Conservation (phyloP, 768 basidiomycete genomes). For the Boletus sensibilis region DNA sequence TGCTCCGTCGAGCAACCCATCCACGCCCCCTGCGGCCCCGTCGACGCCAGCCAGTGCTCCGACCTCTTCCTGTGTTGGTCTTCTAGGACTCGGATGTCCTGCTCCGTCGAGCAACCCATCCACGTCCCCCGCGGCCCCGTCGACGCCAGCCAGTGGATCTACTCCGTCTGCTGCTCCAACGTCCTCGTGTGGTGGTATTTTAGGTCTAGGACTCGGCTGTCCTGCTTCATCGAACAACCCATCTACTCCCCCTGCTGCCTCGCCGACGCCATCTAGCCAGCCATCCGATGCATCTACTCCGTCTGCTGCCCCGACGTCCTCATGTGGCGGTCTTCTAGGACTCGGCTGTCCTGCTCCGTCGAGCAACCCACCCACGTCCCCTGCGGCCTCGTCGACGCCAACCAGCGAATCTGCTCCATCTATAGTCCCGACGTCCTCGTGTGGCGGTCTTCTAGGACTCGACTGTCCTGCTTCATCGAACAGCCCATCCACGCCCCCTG, state of each 20-base stretch:
- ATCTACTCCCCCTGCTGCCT: neutral
- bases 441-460: conserved; percentile 1
- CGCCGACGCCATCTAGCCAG: neutral
- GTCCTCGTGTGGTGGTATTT: conserved; percentile 4
- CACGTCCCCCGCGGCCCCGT: neutral
- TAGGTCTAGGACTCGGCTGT: neutral
- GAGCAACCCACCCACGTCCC: neutral
- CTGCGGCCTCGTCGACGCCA: neutral
- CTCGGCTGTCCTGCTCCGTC: neutral
- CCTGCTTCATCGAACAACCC: neutral
- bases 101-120: neutral
- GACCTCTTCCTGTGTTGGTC: conserved; percentile 8
- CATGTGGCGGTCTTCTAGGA: neutral
- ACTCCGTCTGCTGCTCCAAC: too few species aligned
- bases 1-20: conserved; percentile 1
- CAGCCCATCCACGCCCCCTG: neutral
- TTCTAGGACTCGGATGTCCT: neutral
- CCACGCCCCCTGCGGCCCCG: neutral
- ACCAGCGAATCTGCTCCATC: neutral
- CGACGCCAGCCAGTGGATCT: neutral
- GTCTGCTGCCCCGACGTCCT: neutral
- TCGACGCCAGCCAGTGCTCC: neutral
- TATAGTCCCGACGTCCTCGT: neutral
- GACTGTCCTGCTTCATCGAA: conserved; percentile 1
- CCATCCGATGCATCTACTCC: neutral